Base-by-base conservation (phyloP, 805 yeast species). In the Ogataea neopini region DNA sequence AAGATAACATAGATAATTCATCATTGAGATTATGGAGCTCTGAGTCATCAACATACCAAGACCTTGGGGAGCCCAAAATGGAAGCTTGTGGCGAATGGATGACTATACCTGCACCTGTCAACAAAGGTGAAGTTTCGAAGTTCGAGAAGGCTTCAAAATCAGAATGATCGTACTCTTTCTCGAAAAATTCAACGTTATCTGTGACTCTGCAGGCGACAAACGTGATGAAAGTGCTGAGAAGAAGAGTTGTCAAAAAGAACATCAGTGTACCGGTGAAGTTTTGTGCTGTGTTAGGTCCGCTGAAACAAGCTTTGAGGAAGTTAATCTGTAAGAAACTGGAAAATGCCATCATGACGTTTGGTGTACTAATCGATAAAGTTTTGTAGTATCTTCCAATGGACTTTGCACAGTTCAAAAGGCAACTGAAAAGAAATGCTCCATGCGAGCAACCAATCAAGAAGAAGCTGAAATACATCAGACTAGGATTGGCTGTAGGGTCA, bases 361-460 rank as follows among this genome's bases (percentile, higher is more conserved):
- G 99, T 30, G 87, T 77, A 50, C 95, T 85, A 30, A 92, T 88
- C 8, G 96, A 84, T 46, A 91, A 65, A 1, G 96, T 84, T 49
- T 86, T 86, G 46, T 75, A 77, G 46, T 78, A 70, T 6, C 90
- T 89, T 56, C 83, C 69, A 11, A 67, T 83, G 14, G 89, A 76
- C 59, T 86, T 83, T 2, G 96, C 95, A 63, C 96, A 88, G 13
- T 91, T 85, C 23, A 86, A 64, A 52, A 86, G 68, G 49, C 88
- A 79, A 51, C 84, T 75, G 60, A 86, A 85, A 61, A 83, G 81
- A 37, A 86, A 68, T 2, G 88, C 73, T 7, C 86, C 80, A 13
- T 90, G 84, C 2, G 89, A 85, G 51, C 83, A 72, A 1, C 94
- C 94, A 38, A 86, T 77, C 39, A 79, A 60, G 44, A 75, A 72